A percentile compares a stretch with the other conserved stretches of the same genome.
Conservation (phyloP, 306 rosid species). For the apple (Malus domestica) region ASM211411v1 NC_041800.1:26528233-26528732, state of each 20-base stretch:
- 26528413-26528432: constrained; percentile 1
- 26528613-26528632: constrained; percentile 54
- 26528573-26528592: constrained; percentile 35
- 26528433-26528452: background rate
- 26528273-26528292: background rate
- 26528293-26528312: background rate
- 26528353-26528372: background rate
- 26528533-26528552: constrained; percentile 29
- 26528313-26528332: constrained; percentile 6
- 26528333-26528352: background rate
- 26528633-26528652: constrained; percentile 39
- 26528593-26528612: constrained; percentile 46
- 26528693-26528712: constrained; percentile 40
- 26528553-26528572: constrained; percentile 42
- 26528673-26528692: constrained; percentile 66
- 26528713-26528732: constrained; percentile 70
- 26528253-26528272: background rate
- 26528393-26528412: background rate
- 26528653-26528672: constrained; percentile 45
- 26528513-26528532: constrained; percentile 25
- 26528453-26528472: constrained; percentile 24
- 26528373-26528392: constrained; percentile 1
- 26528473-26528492: background rate
- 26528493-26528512: constrained; percentile 38
- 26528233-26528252: background rate